Evolutionary conservation across 1,284 basidiomycete genomes (phyloP), one percentile per base, ranked within the genome.

Genomic region (Dichomitus squalens): DNA sequence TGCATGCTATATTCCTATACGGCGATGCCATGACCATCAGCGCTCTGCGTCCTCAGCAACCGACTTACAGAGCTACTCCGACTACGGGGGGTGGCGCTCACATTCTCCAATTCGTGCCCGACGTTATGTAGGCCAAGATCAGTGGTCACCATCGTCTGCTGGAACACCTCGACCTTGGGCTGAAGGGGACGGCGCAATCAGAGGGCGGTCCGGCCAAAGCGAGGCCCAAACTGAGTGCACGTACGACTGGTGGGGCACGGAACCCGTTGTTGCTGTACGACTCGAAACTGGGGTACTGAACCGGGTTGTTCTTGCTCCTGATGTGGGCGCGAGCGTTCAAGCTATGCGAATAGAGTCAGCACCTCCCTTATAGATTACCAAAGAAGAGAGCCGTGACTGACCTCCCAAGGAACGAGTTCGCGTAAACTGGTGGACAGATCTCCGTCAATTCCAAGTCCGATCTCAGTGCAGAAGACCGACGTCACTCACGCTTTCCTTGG

Each of bases 341-440:
- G 23, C 48, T 49, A 35, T 5, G 8, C 20, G 1, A 7, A 39
- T 2, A 38, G 14, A 7, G n/a, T 25, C 40, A 25, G 43, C 23
- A 4, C 27, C 43, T 14, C n/a, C n/a, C n/a, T n/a, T n/a, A n/a
- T n/a, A n/a, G n/a, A n/a, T n/a, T n/a, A n/a, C n/a, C n/a, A n/a
- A n/a, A n/a, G n/a, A n/a, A n/a, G n/a, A 25, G 8, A n/a, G 9
- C 3, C 25, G n/a, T 16, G 20, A 23, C 43, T 29, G n/a, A 48
- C 52, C 52, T 53, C 9, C 44, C 59, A 20, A 61, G 55, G 58
- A 58, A 58, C 35, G 56, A 59, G 39, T 58, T 60, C 47, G 59
- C 59, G 36, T 61, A 61, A 36, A 61, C 59, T 61, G 49, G 5
- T 31, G 27, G 31, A 20, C 16, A 1, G 16, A 47, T 40, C 11